Evolutionary conservation across 2,329 filamentous ascomycete genomes (phyloP).

Genomic region (Tothia fuscella): DNA sequence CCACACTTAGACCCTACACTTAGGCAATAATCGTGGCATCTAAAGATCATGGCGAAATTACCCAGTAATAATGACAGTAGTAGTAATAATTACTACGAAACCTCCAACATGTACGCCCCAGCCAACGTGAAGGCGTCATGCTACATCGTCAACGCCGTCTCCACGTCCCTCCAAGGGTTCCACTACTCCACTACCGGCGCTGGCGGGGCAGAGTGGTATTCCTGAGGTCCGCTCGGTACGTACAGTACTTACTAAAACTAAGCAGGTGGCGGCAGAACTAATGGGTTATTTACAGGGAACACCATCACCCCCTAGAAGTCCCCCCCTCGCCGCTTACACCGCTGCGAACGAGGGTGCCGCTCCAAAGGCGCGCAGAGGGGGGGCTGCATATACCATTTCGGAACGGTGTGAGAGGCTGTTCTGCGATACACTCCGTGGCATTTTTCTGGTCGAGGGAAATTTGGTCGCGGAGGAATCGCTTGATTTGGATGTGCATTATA

Average conservation of each 20-base stretch:
- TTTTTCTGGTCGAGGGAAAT: conserved; percentile 94
- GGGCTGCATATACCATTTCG: conserved; percentile 88
- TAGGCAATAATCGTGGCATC: conserved; percentile 31
- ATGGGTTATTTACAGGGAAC: conserved; percentile 47
- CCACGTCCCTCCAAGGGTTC: conserved; percentile 64
- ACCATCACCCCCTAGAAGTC: conserved; percentile 76
- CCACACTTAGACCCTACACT: too few relatives aligned
- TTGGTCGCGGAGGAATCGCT: conserved; percentile 65
- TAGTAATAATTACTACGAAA: conserved; percentile 46
- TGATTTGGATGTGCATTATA: conserved; percentile 60
- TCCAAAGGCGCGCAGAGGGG: conserved; percentile 49
- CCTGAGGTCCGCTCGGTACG: conserved; percentile 33
- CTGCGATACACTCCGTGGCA: conserved; percentile 86
- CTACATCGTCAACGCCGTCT: conserved; percentile 65
- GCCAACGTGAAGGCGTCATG: conserved; percentile 80
- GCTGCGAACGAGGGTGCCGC: conserved; percentile 45
- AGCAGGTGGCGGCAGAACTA: background rate
- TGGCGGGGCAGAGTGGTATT: conserved; percentile 44
- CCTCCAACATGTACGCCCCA: conserved; percentile 48
- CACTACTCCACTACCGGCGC: conserved; percentile 93
- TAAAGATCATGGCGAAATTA: conserved; percentile 53
- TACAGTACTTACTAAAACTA: conserved; percentile 10
- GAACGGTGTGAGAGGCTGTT: conserved; percentile 99
- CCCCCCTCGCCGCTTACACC: conserved; percentile 69
- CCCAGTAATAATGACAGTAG: conserved; percentile 58